Evolutionary conservation across 2,329 filamentous ascomycete species (phyloP).

Genomic region (Xylariaceae sp.): DNA sequence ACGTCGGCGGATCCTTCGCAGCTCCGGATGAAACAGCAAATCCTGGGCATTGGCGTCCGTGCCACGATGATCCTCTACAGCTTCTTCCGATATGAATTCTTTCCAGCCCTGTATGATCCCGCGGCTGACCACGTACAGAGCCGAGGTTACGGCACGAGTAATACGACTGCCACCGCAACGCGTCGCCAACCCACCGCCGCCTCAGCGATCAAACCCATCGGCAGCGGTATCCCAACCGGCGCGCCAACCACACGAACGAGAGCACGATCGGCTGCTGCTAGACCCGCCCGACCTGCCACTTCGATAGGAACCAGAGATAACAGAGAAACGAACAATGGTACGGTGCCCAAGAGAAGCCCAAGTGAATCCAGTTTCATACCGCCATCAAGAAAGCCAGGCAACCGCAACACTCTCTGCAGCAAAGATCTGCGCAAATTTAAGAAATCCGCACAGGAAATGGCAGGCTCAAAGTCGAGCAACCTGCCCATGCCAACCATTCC

Average conservation of each 20-base stretch:
- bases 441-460: too few species aligned
- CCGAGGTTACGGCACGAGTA: constrained; percentile 6
- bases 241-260: constrained; percentile 27
- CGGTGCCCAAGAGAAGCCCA: constrained; percentile 23
- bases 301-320: constrained; percentile 29
- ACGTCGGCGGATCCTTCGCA: background rate
- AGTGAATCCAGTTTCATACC: background rate
- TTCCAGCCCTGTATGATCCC: background rate
- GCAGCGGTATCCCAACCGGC: constrained; percentile 35
- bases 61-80: constrained; percentile 5
- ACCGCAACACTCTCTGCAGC: too few species aligned
- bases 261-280: constrained; percentile 30
- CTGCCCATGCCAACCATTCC: constrained; percentile 7
- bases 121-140: constrained; percentile 21
- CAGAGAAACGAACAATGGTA: constrained; percentile 37
- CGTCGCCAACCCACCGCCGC: constrained; percentile 31
- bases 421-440: too few species aligned
- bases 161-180: constrained; percentile 16
- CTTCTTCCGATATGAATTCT: constrained; percentile 1
- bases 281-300: constrained; percentile 28
- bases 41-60: background rate
- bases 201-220: constrained; percentile 36
- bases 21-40: background rate
- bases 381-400: background rate
- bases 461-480: constrained; percentile 13